phyloP scores from a whole-genome alignment of 23 red algal genomes.

The Porphyridium purpureum region DNA sequence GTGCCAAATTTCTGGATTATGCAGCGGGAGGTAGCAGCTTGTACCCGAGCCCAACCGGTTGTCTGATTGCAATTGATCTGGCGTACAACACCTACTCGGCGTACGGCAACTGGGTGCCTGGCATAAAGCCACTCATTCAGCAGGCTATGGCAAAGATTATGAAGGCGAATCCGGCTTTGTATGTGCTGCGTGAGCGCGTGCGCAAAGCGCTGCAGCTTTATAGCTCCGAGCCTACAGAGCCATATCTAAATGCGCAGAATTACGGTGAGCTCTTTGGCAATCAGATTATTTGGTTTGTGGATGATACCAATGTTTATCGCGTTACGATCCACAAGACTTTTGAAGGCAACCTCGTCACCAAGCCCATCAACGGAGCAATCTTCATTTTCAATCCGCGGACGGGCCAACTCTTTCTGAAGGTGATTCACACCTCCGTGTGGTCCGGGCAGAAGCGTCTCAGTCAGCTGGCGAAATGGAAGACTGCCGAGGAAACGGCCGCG shows the following conservation, averaged over 20 bases:
- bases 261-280: slow-evolving; percentile 81
- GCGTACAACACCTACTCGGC: slow-evolving; percentile 78
- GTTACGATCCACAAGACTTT: slow-evolving; percentile 68
- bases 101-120: slow-evolving; percentile 87
- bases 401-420: slow-evolving; percentile 94
- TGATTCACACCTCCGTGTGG: slow-evolving; percentile 84
- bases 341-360: slow-evolving; percentile 88
- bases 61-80: slow-evolving; percentile 77
- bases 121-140: slow-evolving; percentile 76
- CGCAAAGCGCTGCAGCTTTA: slow-evolving; percentile 89
- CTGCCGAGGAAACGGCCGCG: slow-evolving; percentile 82
- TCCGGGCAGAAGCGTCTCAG: slow-evolving; percentile 85
- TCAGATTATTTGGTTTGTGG: slow-evolving; percentile 74
- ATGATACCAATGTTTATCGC: slow-evolving; percentile 78
- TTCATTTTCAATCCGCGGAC: slow-evolving; percentile 80
- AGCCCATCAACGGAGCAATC: slow-evolving; percentile 90
- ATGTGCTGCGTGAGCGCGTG: slow-evolving; percentile 73
- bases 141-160: slow-evolving; percentile 79
- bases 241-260: slow-evolving; percentile 87
- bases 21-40: slow-evolving; percentile 67
- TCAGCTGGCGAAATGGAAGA: slow-evolving; percentile 97
- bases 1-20: slow-evolving; percentile 87
- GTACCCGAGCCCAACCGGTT: slow-evolving; percentile 77
- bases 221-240: slow-evolving; percentile 72
- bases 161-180: slow-evolving; percentile 86